Base-by-base conservation (phyloP, 495 filamentous ascomycete species). In the Lophiostoma macrostomum region DNA sequence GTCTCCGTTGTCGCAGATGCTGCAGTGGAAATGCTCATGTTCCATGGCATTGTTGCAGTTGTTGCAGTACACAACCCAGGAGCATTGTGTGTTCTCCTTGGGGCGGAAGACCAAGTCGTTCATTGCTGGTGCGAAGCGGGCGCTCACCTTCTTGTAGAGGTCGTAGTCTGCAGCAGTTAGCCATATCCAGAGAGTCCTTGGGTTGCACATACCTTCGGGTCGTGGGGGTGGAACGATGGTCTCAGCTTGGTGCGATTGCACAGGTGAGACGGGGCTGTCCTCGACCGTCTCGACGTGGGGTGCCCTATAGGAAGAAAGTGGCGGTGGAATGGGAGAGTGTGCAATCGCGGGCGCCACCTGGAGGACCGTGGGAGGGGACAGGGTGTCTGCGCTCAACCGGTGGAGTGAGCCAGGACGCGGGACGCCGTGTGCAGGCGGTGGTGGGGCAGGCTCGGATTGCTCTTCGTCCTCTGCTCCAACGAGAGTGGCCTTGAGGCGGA, bases 1-100 rank as follows among this genome's bases (percentile, higher is more conserved):
- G 69, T 99, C 94, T 24, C 93, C 93, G 44, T 84, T 76, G 56
- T 96, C 88, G 69, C 94, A 99, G 47, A 82, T 86, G 62, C 87
- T 85, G 74, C 93, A 99, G 71, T 99, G 93, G 68, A 87, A 99
- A 65, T 99, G 93, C 19, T 79, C 80, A 58, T 89, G 82, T 28
- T 82, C 75, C 60, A 96, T 88, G 28, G 82, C 77, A 19, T 71
- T 70, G 47, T 91, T 81, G 65, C 93, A 99, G 63, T 81, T 78
- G 72, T 99, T 96, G 80, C 93, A 99, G 74, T 86, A 95, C 43
- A 98, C 90, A 29, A 79, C 81, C 67, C 78, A 81, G 18, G 71
- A 65, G 32, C 47, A 56, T 24, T 58, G 50, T 19, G 76, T 5
- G 38, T 45, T 29, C 16, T 48, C 45, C 29, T 58, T 68, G 53